Conservation (phyloP, 805 yeast genomes). For the Sugiyamaella smithiae region DNA sequence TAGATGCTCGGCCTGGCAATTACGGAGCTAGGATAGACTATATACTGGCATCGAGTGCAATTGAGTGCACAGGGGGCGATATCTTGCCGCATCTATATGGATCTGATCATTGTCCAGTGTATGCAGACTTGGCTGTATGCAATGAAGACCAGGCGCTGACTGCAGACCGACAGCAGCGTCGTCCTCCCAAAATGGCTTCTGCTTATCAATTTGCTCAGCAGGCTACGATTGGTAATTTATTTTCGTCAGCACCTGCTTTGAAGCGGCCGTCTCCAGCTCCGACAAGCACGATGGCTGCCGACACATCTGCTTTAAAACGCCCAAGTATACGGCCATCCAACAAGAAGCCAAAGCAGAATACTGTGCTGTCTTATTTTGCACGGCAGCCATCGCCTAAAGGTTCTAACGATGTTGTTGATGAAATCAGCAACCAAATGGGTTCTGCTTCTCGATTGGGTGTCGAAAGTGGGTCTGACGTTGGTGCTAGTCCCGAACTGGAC, state of each 20-base stretch:
- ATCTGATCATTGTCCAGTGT: constrained; percentile 94
- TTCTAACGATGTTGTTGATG: no score
- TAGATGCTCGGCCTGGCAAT: constrained; percentile 73
- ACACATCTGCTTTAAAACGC: background rate
- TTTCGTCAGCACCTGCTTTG: background rate
- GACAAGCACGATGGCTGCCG: no score
- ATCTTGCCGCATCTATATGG: constrained; percentile 76
- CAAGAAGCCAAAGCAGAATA: background rate
- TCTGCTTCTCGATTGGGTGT: no score
- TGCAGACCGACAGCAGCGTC: background rate
- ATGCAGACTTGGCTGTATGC: constrained; percentile 46
- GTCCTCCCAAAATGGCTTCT: constrained; percentile 1
- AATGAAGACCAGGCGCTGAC: background rate
- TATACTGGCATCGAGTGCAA: constrained; percentile 49
- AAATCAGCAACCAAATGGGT: no score
- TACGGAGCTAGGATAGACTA: constrained; percentile 87
- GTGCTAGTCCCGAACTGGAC: no score
- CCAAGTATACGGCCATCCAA: background rate
- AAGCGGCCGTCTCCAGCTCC: background rate
- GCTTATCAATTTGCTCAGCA: background rate
- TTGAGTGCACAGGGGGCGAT: constrained; percentile 45
- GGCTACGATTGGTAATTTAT: background rate
- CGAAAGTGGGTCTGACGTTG: no score
- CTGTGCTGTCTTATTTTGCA: background rate
- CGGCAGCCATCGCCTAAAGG: no score